Conservation (phyloP, 345 rosid genomes). For the Populus euphratica region DNA sequence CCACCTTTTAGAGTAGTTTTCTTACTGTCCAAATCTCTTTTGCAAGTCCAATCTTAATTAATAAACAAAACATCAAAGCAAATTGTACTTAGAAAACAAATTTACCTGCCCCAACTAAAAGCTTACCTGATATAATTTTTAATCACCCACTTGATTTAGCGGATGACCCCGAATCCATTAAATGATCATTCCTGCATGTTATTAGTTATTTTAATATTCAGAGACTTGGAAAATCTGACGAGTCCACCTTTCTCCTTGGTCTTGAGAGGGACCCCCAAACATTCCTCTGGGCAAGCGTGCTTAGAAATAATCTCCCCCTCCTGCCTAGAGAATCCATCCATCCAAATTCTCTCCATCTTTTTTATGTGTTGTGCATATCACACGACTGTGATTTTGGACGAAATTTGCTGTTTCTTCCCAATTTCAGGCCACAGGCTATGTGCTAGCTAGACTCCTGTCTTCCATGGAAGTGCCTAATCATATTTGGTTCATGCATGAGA, state of each 20-base stretch:
- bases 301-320: neutral
- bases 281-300: conserved; percentile 25
- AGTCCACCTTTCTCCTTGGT: neutral
- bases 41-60: neutral
- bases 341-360: neutral
- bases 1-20: neutral
- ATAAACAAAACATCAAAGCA: neutral
- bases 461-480: neutral
- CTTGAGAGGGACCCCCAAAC: conserved; percentile 17
- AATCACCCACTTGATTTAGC: conserved; percentile 6
- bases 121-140: conserved; percentile 26
- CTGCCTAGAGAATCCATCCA: neutral
- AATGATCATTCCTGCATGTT: conserved; percentile 12
- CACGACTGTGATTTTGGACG: neutral
- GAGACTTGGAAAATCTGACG: conserved; percentile 12
- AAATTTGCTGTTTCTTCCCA: neutral
- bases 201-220: conserved; percentile 8
- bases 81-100: conserved; percentile 16
- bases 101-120: conserved; percentile 53
- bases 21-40: neutral
- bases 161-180: conserved; percentile 1
- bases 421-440: neutral
- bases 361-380: neutral
- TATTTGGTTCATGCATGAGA: neutral
- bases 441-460: neutral